These are phyloP conservation scores for Cyclospora cayetanensis DNA, from an alignment of 169 alveolate species.

Conservation along the genomic window DNA sequence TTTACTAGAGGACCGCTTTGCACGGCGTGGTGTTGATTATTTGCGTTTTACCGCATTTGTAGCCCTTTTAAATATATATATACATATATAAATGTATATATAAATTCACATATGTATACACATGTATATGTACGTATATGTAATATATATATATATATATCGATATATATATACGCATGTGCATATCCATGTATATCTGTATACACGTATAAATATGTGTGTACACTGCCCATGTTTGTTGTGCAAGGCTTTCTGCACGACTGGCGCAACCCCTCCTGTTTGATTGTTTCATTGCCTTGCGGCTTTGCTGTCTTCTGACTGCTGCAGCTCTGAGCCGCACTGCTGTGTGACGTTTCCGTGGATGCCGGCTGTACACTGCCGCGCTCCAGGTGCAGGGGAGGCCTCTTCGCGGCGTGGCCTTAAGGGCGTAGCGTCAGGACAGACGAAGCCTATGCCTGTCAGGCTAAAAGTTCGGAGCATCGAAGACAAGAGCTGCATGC, in stretches of 20 bases:
- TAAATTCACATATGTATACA: neutral
- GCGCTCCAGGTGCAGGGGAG: neutral
- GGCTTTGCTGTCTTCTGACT: neutral
- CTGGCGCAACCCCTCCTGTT: neutral
- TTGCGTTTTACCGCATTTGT: neutral
- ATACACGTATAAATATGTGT: too few species aligned
- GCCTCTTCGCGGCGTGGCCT: neutral
- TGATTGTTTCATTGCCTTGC: neutral
- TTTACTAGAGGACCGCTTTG: neutral
- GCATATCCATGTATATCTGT: too few species aligned
- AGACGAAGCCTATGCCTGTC: neutral
- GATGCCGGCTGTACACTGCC: neutral
- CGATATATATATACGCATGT: too few species aligned
- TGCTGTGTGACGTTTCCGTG: constrained; percentile 73
- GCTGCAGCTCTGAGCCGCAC: constrained; percentile 54
- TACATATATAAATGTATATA: too few species aligned
- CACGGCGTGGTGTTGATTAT: neutral
- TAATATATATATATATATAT: too few species aligned
- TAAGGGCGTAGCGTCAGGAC: neutral
- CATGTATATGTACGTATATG: neutral
- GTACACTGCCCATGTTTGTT: too few species aligned
- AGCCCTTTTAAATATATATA: neutral
- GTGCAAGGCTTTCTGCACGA: neutral
- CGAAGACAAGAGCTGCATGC: constrained; percentile 87
- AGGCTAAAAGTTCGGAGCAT: constrained; percentile 78